phyloP scores from a whole-genome alignment of 2,329 filamentous ascomycete genomes.

The Aureobasidium namibiae region DNA sequence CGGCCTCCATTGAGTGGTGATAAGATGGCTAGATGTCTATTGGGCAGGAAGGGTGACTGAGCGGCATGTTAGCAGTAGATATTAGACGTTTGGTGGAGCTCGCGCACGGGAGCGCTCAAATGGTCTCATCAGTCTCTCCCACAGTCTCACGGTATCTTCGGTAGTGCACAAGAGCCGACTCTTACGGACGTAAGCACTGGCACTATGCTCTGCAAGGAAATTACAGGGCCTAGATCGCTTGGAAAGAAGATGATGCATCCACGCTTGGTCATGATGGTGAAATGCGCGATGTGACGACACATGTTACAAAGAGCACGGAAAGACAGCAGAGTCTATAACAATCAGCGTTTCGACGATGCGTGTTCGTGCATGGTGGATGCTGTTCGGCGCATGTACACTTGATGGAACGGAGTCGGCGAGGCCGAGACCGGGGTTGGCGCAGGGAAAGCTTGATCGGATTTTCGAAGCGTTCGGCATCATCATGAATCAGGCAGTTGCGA shows the following conservation, averaged over 20 bases:
- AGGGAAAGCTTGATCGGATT: neutral
- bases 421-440: slow-evolving; percentile 5
- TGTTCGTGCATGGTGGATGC: neutral
- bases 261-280: neutral
- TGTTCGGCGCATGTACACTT: neutral
- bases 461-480: neutral
- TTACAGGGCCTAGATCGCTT: neutral
- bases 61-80: neutral
- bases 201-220: neutral
- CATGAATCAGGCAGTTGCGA: slow-evolving; percentile 1
- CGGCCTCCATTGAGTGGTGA: neutral
- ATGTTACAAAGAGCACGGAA: neutral
- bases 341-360: neutral
- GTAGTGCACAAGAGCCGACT: neutral
- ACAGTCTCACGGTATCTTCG: neutral
- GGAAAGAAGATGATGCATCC: neutral
- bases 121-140: neutral
- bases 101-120: neutral
- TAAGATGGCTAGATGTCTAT: neutral
- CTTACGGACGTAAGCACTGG: neutral
- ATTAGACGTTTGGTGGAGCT: slow-evolving; percentile 2
- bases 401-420: no score
- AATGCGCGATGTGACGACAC: neutral
- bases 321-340: neutral
- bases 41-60: neutral